Base-by-base conservation (phyloP, 108 stramenopile species). In the Schizochytrium sp. region DNA sequence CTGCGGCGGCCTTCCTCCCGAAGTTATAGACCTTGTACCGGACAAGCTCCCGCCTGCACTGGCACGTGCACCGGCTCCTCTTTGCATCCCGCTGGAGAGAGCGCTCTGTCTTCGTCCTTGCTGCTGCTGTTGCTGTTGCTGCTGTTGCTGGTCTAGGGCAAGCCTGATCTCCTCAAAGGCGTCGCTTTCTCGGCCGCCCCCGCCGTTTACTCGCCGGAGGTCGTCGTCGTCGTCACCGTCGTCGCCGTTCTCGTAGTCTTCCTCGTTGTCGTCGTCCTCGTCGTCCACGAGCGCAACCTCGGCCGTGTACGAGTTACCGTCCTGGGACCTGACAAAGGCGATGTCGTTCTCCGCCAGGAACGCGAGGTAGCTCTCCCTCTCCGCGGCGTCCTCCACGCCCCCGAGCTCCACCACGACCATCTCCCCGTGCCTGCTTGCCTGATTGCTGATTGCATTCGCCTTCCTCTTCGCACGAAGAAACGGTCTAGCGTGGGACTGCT, bases 311-410 rank as follows among this genome's bases (percentile, higher is more conserved):
- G 45, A 53, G 23, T n/a, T 53, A 45, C 76, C 76, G 76, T 83
- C 76, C 10, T 83, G n/a, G 19, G 48, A 53, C 25, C 51, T 21
- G 43, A 83, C 76, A 53, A 83, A 83, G 45, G 45, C 51, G 48
- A 83, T 53, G n/a, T 83, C 76, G 28, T 83, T 83, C 51, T 83
- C 76, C n/a, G 76, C 76, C 51, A 83, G 76, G 48, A 83, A 83
- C 45, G 45, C 12, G 76, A 83, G 45, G 28, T 83, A 83, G 12
- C 23, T 23, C 4, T 83, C 76, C 19, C 76, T 43, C 76, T 83
- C 76, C 12, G 45, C 76, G 76, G 76, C 48, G 51, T 83, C 76
- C 51, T 83, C 76, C 48, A 83, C 51, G 51, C 10, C 76, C 14
- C 48, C 76, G 43, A 83, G 76, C 51, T 83, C 76, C 76, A 83